Percentiles rank a stretch among this genome's conserved stretches.
phyloP scores from a whole-genome alignment of 2,329 filamentous ascomycete species.

The Bipolaris sorokiniana region DNA sequence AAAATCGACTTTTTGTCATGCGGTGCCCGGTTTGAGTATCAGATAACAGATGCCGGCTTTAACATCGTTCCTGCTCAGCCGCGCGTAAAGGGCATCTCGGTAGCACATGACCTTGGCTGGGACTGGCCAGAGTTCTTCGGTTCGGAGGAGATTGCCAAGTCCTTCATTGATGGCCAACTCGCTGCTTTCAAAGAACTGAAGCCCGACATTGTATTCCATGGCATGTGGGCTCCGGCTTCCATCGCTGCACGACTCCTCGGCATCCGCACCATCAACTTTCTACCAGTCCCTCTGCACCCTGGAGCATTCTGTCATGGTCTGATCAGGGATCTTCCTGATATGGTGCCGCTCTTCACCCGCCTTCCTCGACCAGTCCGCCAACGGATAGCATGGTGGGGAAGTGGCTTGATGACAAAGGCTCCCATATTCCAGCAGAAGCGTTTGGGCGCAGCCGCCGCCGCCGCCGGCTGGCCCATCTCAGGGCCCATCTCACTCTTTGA shows the following conservation, averaged over 20 bases:
- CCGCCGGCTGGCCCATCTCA: constrained; percentile 35
- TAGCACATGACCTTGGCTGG: constrained; percentile 43
- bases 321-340: constrained; percentile 42
- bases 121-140: constrained; percentile 46
- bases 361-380: constrained; percentile 38
- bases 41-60: constrained; percentile 41
- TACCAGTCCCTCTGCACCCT: constrained; percentile 41
- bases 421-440: constrained; percentile 43
- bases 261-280: constrained; percentile 43
- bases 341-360: constrained; percentile 42
- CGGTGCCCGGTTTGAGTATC: constrained; percentile 39
- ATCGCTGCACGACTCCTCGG: constrained; percentile 39
- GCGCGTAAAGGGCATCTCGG: constrained; percentile 39
- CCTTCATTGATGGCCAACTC: constrained; percentile 42
- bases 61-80: constrained; percentile 40
- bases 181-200: constrained; percentile 37
- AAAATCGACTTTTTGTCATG: constrained; percentile 42
- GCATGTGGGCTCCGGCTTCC: constrained; percentile 44
- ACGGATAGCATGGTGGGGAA: constrained; percentile 35
- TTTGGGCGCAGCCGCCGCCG: constrained; percentile 38
- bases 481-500: constrained; percentile 44
- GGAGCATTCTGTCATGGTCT: constrained; percentile 37
- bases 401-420: constrained; percentile 38
- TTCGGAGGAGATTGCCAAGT: constrained; percentile 39
- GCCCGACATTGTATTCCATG: constrained; percentile 44